phyloP scores from a whole-genome alignment of 345 rosid genomes.

The Euclidium syriacum region DNA sequence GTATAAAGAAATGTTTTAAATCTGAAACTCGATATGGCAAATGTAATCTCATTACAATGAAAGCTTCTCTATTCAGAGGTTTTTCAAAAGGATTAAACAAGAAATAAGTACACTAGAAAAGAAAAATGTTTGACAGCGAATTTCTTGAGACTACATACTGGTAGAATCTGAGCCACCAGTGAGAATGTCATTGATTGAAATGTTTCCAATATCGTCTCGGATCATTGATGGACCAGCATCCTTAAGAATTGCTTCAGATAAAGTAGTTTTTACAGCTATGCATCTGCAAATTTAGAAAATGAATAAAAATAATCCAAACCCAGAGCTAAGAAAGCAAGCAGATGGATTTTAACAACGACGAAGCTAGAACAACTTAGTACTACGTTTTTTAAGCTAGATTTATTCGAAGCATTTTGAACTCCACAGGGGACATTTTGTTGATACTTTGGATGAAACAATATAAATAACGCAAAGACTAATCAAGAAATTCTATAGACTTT shows the following conservation, averaged over 20 bases:
- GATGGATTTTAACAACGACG: not conserved
- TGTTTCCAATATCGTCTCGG: slow-evolving; percentile 64
- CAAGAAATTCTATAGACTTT: not conserved
- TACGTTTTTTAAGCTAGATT: not conserved
- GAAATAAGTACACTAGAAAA: slow-evolving; percentile 37
- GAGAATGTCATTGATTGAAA: slow-evolving; percentile 83
- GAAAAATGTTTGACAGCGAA: slow-evolving; percentile 23
- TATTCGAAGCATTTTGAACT: not conserved
- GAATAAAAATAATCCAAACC: slow-evolving; percentile 6
- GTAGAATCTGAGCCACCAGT: slow-evolving; percentile 63
- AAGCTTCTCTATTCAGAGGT: not conserved
- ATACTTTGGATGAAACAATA: not conserved
- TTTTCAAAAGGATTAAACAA: not conserved
- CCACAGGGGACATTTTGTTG: not conserved
- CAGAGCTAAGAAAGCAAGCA: not conserved
- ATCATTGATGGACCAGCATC: slow-evolving; percentile 67
- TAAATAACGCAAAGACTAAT: not conserved
- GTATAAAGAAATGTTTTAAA: not conserved
- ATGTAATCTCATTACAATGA: slow-evolving; percentile 24
- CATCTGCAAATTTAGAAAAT: slow-evolving; percentile 55
- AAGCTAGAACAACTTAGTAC: not conserved
- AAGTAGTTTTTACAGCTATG: slow-evolving; percentile 82
- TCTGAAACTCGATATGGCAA: not conserved
- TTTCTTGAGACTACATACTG: slow-evolving; percentile 71
- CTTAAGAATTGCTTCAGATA: slow-evolving; percentile 59